A percentile compares a stretch with the other conserved stretches of the same genome.
These are phyloP conservation scores for Apiotrichum laibachii DNA, from an alignment of 1,284 basidiomycete genomes.

Conservation along the genomic window DNA sequence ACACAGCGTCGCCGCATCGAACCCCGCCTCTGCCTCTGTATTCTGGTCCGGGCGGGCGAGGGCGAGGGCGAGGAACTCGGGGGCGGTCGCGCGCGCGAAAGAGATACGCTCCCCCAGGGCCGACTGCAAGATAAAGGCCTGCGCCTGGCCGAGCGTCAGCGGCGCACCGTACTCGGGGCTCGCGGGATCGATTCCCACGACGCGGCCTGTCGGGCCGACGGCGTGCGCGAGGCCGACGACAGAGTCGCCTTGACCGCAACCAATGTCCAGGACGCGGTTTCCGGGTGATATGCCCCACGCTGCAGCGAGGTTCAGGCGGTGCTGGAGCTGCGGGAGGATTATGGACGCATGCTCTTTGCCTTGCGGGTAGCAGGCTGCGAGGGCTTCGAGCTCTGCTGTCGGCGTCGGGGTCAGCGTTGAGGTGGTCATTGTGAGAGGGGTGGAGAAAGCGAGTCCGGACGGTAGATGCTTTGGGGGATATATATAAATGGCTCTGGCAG, in stretches of 20 bases:
- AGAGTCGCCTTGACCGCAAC: constrained; percentile 9
- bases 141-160: constrained; percentile 1
- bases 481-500: too few relatives aligned
- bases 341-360: too few relatives aligned
- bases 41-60: too few relatives aligned
- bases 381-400: too few relatives aligned
- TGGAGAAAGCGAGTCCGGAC: too few relatives aligned
- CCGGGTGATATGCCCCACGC: constrained; percentile 7
- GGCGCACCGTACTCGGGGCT: constrained; percentile 8
- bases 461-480: too few relatives aligned
- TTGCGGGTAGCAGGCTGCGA: too few relatives aligned
- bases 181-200: constrained; percentile 7
- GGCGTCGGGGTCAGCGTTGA: too few relatives aligned
- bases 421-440: too few relatives aligned
- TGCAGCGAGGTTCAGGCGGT: constrained; percentile 4
- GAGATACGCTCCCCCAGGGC: background rate
- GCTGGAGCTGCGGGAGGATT: background rate
- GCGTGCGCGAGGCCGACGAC: constrained; percentile 5
- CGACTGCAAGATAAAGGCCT: background rate
- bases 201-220: constrained; percentile 4
- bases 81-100: background rate
- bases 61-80: background rate
- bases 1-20: background rate
- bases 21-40: too few relatives aligned
- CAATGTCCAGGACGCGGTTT: constrained; percentile 7